Evolutionary conservation across 176 grass and related monocot genomes (phyloP), one percentile per base, ranked within the genome.

Genomic region (Ananas comosus): DNA sequence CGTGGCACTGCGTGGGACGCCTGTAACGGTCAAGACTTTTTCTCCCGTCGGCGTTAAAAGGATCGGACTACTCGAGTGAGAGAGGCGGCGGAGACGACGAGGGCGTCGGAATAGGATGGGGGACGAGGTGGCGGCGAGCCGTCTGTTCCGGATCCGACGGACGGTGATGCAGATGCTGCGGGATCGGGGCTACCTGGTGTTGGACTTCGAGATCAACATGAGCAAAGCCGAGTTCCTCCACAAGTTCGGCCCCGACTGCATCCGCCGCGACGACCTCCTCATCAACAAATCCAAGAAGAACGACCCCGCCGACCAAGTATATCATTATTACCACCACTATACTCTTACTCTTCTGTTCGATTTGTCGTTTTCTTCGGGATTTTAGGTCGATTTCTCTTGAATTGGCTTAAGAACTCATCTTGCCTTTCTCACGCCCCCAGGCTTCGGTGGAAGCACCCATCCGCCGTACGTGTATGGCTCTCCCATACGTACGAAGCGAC

Each of bases 91-190:
- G 58, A n/a, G 48, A 9, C 14, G 23, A 21, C 14, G 23, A 21
- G 21, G 69, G 42, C 6, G 14, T 64, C 14, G 82, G 85, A 27
- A 1, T 66, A 79, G 21, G 71, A 77, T 33, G 53, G 80, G 70
- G 27, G 85, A 86, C n/a, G 93, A 96, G 24, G 84, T 6, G 53
- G 23, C 68, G 51, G 64, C 79, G 64, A 69, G 74, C 68, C 89
- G 89, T 68, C 68, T 96, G 53, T 74, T 72, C 83, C 79, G 93
- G 74, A 85, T 96, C 67, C 80, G 93, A 58, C 70, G 65, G 27
- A 96, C 93, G 70, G 93, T 96, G 83, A 96, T 96, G 93, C 81
- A 85, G 83, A 96, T 96, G 89, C 86, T 96, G 73, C 80, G 81
- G 3, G 93, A 96, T 79, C 71, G 93, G 64, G 83, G 86, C 24